These are phyloP conservation scores for Thymus mandschuricus DNA, from an alignment of 257 asterid species.

Conservation along the genomic window DNA sequence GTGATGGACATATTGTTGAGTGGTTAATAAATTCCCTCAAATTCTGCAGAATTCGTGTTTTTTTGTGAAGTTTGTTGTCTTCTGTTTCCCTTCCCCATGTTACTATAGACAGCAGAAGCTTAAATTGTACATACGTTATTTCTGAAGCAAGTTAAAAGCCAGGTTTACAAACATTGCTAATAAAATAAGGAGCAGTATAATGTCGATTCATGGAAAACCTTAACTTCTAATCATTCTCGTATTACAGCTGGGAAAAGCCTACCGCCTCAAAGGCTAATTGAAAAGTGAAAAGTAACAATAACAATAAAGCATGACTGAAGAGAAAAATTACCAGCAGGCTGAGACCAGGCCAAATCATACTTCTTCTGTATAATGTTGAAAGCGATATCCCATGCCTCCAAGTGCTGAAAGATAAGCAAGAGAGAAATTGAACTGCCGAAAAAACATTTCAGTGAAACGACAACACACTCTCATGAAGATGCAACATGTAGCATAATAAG, in stretches of 20 bases:
- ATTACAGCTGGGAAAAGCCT: background rate
- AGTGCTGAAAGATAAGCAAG: conserved; percentile 59
- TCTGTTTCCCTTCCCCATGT: background rate
- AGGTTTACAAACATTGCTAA: background rate
- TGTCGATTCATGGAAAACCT: background rate
- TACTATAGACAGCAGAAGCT: background rate
- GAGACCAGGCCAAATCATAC: conserved; percentile 91
- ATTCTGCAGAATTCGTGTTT: background rate
- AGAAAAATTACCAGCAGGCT: conserved; percentile 74
- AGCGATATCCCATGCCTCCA: conserved; percentile 97
- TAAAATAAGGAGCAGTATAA: background rate
- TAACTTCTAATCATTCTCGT: background rate
- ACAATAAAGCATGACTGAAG: conserved; percentile 21
- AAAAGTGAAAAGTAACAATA: conserved; percentile 9
- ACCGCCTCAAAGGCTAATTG: background rate
- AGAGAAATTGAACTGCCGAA: conserved; percentile 1
- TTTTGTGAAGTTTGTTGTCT: background rate
- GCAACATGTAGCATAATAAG: conserved; percentile 18
- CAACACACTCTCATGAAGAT: too few species aligned
- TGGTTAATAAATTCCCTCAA: background rate
- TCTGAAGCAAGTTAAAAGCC: background rate
- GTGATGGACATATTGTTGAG: background rate
- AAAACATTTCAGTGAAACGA: conserved; percentile 20
- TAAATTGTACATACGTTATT: background rate
- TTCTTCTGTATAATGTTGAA: conserved; percentile 87